Percentiles rank a stretch among this genome's conserved stretches.
phyloP scores from a whole-genome alignment of 306 rosid genomes.

The Trifolium fragiferum region DNA sequence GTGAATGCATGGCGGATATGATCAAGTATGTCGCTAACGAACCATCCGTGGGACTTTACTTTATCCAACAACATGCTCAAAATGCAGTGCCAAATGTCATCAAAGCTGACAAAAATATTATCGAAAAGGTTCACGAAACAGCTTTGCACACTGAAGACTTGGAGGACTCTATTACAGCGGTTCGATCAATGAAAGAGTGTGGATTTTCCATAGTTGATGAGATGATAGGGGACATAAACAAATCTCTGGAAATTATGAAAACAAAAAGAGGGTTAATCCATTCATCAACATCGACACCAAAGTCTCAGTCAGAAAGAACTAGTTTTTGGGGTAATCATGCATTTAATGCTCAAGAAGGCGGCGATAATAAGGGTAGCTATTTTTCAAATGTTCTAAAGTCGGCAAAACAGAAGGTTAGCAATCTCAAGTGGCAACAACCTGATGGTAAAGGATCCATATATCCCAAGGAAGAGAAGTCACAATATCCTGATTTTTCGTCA shows the following conservation, averaged over 20 bases:
- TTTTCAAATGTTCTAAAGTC: conserved; percentile 67
- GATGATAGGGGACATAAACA: conserved; percentile 83
- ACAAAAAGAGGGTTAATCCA: conserved; percentile 66
- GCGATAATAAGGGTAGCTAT: conserved; percentile 54
- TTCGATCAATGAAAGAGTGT: conserved; percentile 78
- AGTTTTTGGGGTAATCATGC: conserved; percentile 52
- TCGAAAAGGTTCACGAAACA: conserved; percentile 66
- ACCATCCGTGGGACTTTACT: conserved; percentile 92
- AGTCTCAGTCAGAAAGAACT: conserved; percentile 53
- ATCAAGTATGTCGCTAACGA: conserved; percentile 79
- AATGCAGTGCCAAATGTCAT: conserved; percentile 73
- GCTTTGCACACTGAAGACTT: conserved; percentile 78
- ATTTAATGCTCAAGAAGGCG: conserved; percentile 41
- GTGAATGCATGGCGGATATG: conserved; percentile 85
- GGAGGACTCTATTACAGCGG: conserved; percentile 74
- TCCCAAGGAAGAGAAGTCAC: conserved; percentile 46
- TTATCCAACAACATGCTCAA: conserved; percentile 84
- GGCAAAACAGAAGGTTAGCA: conserved; percentile 73
- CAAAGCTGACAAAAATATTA: conserved; percentile 54
- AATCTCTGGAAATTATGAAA: conserved; percentile 62
- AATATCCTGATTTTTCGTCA: conserved; percentile 38
- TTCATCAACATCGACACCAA: conserved; percentile 47
- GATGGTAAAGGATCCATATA: conserved; percentile 47
- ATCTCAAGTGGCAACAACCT: conserved; percentile 67
- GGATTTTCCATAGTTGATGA: conserved; percentile 75